Evolutionary conservation across 176 grass and related monocot species (phyloP), one percentile per base, ranked within the genome.

Genomic region (Dactylis glomerata): DNA sequence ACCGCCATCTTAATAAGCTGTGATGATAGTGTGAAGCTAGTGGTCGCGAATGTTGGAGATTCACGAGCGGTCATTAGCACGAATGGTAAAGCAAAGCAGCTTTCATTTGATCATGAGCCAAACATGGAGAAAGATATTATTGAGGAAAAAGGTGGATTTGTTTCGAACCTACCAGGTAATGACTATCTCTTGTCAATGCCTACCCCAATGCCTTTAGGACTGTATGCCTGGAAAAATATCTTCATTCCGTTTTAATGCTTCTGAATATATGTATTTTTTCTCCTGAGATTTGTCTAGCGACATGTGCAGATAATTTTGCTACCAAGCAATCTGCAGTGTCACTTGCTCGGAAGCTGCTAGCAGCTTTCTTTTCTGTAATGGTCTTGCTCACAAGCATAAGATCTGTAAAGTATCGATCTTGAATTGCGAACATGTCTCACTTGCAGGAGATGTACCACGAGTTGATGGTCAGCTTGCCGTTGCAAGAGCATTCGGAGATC

Each of bases 391-490:
- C 19, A 50, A 17, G 7, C 44, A 34, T 51, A 70, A 55, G 55
- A 77, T 33, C 40, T 82, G 6, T 75, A 58, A 40, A 69, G 8
- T 69, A 41, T 41, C 15, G 72, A 59, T 46, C 33, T 86, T 46
- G 70, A 72, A 52, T 56, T 31, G 37, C 49, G 34, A 75, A 82
- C 31, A 63, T 86, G n/a, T 51, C 63, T 77, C 33, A 36, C 36
- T 72, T 93, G 81, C 77, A 99, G 96, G 96, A 68, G 96, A 99
- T 64, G 96, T 99, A 5, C 91, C 96, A 75, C 93, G 96, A 27
- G 96, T 96, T 65, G 93, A 99, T 80, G 96, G 96, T 40, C 96
- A 99, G 69, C 88, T 99, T 32, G 96, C 96, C 3, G 96, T 99
- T 86, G 93, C 96, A 76, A 92, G 96, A 58, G 93, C 96, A 66